Evolutionary conservation across 2,329 filamentous ascomycete genomes (phyloP), one percentile per base, ranked within the genome.

Genomic region (Colletotrichum coccodes): DNA sequence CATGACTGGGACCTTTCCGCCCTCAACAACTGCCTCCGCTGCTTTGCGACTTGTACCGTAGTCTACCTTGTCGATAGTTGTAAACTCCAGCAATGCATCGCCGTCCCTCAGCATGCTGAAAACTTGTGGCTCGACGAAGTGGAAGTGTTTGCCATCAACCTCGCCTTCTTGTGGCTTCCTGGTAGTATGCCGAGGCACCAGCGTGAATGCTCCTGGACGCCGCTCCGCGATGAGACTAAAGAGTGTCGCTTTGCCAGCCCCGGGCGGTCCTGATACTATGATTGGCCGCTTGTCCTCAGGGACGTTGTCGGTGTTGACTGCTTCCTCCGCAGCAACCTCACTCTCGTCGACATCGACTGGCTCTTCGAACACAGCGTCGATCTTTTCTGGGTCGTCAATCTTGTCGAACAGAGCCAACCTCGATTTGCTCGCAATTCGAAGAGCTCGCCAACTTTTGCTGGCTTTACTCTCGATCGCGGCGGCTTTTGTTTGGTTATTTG

Each of bases 371-470:
- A 91, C 82, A 38, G 83, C 75, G 61, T 85, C 85, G 36, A 91
- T 85, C 70, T 94, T 93, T 76, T 92, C 92, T 46, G 92, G 91
- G 72, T 94, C 91, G 63, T 97, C 94, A 54, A 97, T 92, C 79
- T 92, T 94, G 79, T 98, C 95, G 78, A 98, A 96, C 23, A 90
- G 83, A 50, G 89, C 87, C 72, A 98, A 86, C 74, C 92, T 92
- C 64, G 86, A 90, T 72, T 89, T 90, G 64, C 92, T 90, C 11
- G 94, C 92, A 71, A 97, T 88, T 60, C 96, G 90, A 71, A 99
- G 83, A 6, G 94, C 93, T 73, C 95, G 89, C 96, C 96, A 99
- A 64, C 90, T 92, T 79, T 97, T 95, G 82, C 94, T 97, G 23
- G 91, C 90, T 78, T 97, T 97, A 63, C 90, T 87, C 71, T 93